Evolutionary conservation across 306 rosid species (phyloP), one percentile per base, ranked within the genome.

Genomic region (Alnus glutinosa): DNA sequence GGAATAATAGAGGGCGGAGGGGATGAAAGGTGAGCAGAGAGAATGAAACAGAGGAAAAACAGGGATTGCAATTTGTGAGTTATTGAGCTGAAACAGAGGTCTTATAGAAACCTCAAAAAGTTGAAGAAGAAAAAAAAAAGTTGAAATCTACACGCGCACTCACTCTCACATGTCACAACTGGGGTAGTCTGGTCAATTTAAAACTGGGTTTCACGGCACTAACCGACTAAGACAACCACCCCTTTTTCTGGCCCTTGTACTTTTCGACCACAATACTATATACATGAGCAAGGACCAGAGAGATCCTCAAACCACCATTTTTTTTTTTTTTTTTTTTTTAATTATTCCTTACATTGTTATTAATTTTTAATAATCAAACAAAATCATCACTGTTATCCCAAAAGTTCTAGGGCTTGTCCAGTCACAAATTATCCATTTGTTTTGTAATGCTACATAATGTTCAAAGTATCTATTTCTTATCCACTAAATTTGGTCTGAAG

Each of bases 211-310:
- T 72, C 81, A 71, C 66, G 76, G 82, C 86, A 86, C 84, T 84
- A 90, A 72, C 23, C 77, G 90, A 89, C 89, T 89, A 87, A 87
- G 50, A 87, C 82, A 57, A 79, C 78, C 88, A 72, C 86, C 73
- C 77, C 66, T 79, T 83, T 77, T 84, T 71, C 32, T 48, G 64
- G 15, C 64, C 32, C 77, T 81, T 84, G 91, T 87, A 86, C 94
- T 89, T 93, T 82, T 84, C 76, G 55, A 82, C 84, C 75, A 71
- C 81, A 71, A 71, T 76, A 79, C 88, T 69, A 74, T 64, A 82
- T 74, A 55, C 57, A 64, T 28, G 28, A 74, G 58, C 81, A 37
- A 69, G 83, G 78, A 54, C 87, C 83, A 79, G 82, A 61, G 44
- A 68, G 66, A 73, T 55, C 64, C 51, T 75, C 77, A 80, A 73